Percentiles rank a stretch among this genome's conserved stretches.
Evolutionary conservation across 805 yeast species (phyloP).

Genomic region (Candida pseudofarinosa): DNA sequence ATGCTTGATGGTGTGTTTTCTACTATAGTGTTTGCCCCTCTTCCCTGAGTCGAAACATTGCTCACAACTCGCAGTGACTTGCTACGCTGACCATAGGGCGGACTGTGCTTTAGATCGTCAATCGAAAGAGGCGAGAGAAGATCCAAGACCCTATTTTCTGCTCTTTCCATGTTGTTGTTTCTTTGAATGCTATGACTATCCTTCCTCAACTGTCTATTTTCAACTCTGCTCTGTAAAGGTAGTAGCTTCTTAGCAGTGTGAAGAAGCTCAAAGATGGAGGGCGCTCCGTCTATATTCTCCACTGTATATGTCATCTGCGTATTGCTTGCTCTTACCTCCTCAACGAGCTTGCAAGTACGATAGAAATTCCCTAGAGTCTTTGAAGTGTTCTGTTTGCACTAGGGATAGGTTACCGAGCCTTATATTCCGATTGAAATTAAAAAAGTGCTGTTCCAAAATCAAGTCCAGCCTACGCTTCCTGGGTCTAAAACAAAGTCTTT

Average conservation of each 20-base stretch:
- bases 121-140: constrained; percentile 38
- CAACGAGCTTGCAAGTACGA: neutral
- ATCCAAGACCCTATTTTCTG: constrained; percentile 25
- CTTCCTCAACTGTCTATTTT: constrained; percentile 35
- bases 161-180: constrained; percentile 8
- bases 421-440: neutral
- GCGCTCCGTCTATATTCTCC: constrained; percentile 11
- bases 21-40: constrained; percentile 8
- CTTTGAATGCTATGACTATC: constrained; percentile 26
- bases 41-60: neutral
- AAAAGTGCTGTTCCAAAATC: neutral
- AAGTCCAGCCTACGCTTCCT: neutral
- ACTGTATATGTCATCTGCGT: neutral
- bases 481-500: neutral
- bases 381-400: neutral
- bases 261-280: constrained; percentile 39
- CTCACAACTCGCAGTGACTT: neutral
- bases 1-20: constrained; percentile 31
- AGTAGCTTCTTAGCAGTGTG: constrained; percentile 38
- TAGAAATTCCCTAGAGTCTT: neutral
- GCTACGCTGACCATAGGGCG: constrained; percentile 6
- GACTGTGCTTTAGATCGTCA: constrained; percentile 30
- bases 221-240: constrained; percentile 36
- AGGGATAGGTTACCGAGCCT: neutral
- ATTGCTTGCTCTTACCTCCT: neutral